Evolutionary conservation across 495 filamentous ascomycete genomes (phyloP), one percentile per base, ranked within the genome.

Genomic region (Filosporella fistucella): DNA sequence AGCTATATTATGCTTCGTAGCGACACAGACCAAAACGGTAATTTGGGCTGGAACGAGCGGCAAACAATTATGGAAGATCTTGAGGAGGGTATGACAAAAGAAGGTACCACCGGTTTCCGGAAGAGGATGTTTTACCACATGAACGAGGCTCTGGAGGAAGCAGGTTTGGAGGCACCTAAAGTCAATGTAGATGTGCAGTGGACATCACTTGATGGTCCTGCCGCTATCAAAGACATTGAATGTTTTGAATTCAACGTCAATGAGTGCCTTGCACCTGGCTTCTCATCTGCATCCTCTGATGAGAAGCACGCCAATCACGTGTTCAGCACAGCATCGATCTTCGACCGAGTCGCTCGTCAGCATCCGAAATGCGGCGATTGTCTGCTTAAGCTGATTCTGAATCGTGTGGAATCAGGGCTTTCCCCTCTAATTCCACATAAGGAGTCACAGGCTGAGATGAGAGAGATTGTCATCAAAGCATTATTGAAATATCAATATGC

Each of bases 141-240:
- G 0, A 47, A 47, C 18, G 47, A 66, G 34, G 45, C 60, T 16
- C 63, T 68, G 0, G 57, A 57, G 25, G 44, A 58, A 29, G 68
- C 65, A 1, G 68, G 68, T 0, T 55, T 70, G 8, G 45, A 70
- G 45, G 52, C 66, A 0, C 68, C 68, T 8, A 58, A 60, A 22
- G 66, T 60, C 28, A 69, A 70, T 50, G 55, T 65, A 4, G 65
- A 70, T 39, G 42, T 67, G 1, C 49, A 61, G n/a, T 70, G 68
- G 68, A 70, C 68, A 7, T 66, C 66, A 7, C 45, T 69, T 12
- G 68, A 70, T 49, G 68, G 68, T 0, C 68, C 68, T 2, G 45
- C 52, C 21, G 61, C 63, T 30, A 68, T 70, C 46, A 63, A 61
- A 42, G 61, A 65, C 34, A 43, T 63, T 30, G 66, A 68, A 29